A percentile compares a stretch with the other conserved stretches of the same genome.
These are phyloP conservation scores for Globisporangium acanthophoron DNA, from an alignment of 352 stramenopile species.

Conservation along the genomic window DNA sequence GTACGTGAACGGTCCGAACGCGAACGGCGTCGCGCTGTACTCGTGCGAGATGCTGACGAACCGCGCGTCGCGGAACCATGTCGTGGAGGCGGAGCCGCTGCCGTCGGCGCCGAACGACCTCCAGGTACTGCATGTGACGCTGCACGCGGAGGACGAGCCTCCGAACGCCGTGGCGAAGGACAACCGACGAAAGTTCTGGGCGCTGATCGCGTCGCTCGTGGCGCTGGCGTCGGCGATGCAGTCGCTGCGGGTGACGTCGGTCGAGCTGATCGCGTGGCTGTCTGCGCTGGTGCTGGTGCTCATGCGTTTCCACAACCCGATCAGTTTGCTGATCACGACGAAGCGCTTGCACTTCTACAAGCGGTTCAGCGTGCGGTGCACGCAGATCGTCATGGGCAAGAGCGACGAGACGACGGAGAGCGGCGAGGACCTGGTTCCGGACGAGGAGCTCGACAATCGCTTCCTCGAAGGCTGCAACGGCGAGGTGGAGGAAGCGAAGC, in stretches of 20 bases:
- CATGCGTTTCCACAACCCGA: conserved; percentile 45
- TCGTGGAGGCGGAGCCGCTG: conserved; percentile 41
- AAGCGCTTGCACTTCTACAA: conserved; percentile 34
- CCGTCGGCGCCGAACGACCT: conserved; percentile 13
- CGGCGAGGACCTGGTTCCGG: conserved; percentile 26
- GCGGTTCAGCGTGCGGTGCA: conserved; percentile 32
- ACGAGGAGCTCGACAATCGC: conserved; percentile 40
- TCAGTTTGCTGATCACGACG: conserved; percentile 46
- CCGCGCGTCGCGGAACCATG: conserved; percentile 10
- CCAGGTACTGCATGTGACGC: conserved; percentile 38
- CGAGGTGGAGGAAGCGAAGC: conserved; percentile 61
- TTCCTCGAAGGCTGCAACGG: conserved; percentile 69
- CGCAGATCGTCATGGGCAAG: conserved; percentile 36
- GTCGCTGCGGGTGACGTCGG: conserved; percentile 27
- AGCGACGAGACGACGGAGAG: conserved; percentile 23
- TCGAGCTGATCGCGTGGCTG: conserved; percentile 51
- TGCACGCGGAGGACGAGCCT: conserved; percentile 24
- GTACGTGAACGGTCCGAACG: conserved; percentile 60
- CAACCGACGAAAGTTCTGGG: conserved; percentile 35
- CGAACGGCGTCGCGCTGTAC: conserved; percentile 49
- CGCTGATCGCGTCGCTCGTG: conserved; percentile 34
- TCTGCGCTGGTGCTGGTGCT: conserved; percentile 46
- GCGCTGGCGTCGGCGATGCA: conserved; percentile 39
- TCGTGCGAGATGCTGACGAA: conserved; percentile 49
- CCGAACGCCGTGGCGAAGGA: conserved; percentile 15